A percentile compares a stretch with the other conserved stretches of the same genome.
Evolutionary conservation across 1,284 basidiomycete genomes (phyloP).

Genomic region (Porphyrellus sp.): DNA sequence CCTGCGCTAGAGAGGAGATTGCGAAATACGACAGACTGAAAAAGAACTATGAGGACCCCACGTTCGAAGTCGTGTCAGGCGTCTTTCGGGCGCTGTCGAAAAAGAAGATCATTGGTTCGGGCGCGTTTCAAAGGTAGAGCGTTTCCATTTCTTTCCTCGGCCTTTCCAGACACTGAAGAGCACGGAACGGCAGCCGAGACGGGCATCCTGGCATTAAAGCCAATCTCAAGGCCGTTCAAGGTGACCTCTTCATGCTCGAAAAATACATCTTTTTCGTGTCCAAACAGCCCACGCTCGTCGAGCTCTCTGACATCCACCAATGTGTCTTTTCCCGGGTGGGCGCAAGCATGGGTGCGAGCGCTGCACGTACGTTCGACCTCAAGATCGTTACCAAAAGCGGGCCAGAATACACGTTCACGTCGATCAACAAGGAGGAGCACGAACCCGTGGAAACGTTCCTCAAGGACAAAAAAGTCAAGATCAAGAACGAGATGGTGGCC

Average conservation of each 20-base stretch:
- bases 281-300: conserved; percentile 91
- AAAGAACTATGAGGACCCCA: conserved; percentile 90
- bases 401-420: conserved; percentile 86
- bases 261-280: conserved; percentile 98
- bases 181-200: conserved; percentile 49
- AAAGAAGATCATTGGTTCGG: conserved; percentile 88
- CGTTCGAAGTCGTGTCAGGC: conserved; percentile 93
- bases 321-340: conserved; percentile 94
- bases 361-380: conserved; percentile 93
- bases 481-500: conserved; percentile 95
- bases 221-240: conserved; percentile 96
- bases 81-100: conserved; percentile 90
- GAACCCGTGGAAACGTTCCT: conserved; percentile 84
- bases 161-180: conserved; percentile 5
- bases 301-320: conserved; percentile 88
- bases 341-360: conserved; percentile 77
- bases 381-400: conserved; percentile 83
- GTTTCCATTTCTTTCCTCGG: neutral
- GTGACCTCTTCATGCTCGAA: conserved; percentile 96
- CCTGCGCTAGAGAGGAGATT: conserved; percentile 59
- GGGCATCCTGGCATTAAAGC: conserved; percentile 88
- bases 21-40: conserved; percentile 80
- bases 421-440: conserved; percentile 95
- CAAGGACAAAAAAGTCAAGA: conserved; percentile 85
- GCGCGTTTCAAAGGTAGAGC: conserved; percentile 77